Evolutionary conservation across 2,329 filamentous ascomycete genomes (phyloP), one percentile per base, ranked within the genome.

Genomic region (Alternaria rosae): DNA sequence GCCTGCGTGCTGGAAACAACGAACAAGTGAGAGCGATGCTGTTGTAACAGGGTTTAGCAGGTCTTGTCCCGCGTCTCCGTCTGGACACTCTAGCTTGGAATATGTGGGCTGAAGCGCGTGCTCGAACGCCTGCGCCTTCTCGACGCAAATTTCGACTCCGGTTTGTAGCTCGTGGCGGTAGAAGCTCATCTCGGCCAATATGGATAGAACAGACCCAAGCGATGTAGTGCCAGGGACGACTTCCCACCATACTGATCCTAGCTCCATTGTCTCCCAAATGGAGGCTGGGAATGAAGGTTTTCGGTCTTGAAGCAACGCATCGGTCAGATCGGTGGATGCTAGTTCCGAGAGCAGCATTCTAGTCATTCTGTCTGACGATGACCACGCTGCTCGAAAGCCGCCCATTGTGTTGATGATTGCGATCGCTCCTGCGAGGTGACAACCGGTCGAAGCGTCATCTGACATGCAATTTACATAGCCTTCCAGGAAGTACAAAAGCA

Each of bases 361-460:
- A 1, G 54, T 61, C 17, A 61, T 57, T 26, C 51, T 61, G 23
- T 63, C 59, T 5, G 56, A 63, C 7, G 54, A 51, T 21, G 28
- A 44, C 51, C 54, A 60, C 8, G 57, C 57, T 12, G 59, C 41
- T 28, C 57, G 38, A 12, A 67, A 63, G 7, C 91, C 6, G 92
- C 91, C 13, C 88, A 91, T 69, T 92, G 91, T 45, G 92, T 97
- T 68, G 86, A 94, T 79, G 88, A 90, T 57, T 88, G 87, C 51
- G 90, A 96, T 81, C 91, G 90, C 76, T 15, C 65, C 65, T 6
- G 65, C 45, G 23, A 55, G 54, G 32, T 67, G 65, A 45, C 62
- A 63, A 35, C 47, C 51, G 15, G 65, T 67, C n/a, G 65, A 66
- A 50, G 59, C 65, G 52, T 57, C 52, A 23, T 61, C 57, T 9